Evolutionary conservation across 495 filamentous ascomycete genomes (phyloP).

Genomic region (Peziza echinospora): DNA sequence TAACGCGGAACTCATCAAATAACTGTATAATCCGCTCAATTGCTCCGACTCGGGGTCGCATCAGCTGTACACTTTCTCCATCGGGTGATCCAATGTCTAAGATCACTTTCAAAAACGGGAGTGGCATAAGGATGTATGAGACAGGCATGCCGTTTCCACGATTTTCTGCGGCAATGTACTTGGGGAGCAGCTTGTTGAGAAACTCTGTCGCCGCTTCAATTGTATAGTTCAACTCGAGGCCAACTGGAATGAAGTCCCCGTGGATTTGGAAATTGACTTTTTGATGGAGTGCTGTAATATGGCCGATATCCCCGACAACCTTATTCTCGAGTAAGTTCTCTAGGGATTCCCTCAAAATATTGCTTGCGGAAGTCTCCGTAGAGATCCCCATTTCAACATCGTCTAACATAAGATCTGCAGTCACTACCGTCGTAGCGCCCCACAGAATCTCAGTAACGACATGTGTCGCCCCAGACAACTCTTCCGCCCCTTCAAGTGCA

Average conservation of each 20-base stretch:
- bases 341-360: too few relatives aligned
- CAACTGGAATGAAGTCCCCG: neutral
- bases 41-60: slow-evolving; percentile 1
- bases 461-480: slow-evolving; percentile 11
- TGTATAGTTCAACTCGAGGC: neutral
- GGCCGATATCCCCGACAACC: neutral
- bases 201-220: neutral
- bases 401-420: neutral
- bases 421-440: slow-evolving; percentile 12
- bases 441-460: slow-evolving; percentile 14
- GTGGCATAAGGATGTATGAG: slow-evolving; percentile 13
- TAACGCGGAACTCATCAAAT: slow-evolving; percentile 9
- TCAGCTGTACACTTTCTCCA: neutral
- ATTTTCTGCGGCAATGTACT: slow-evolving; percentile 1
- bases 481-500: too few relatives aligned
- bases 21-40: slow-evolving; percentile 9
- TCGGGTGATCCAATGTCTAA: too few relatives aligned
- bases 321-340: neutral
- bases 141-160: slow-evolving; percentile 16
- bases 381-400: neutral
- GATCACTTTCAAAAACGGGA: slow-evolving; percentile 9
- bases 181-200: neutral
- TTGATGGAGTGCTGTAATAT: neutral
- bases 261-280: neutral
- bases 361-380: too few relatives aligned